Evolutionary conservation across 2,329 filamentous ascomycete genomes (phyloP), one percentile per base, ranked within the genome.

Genomic region (Fusarium pseudonygamai): DNA sequence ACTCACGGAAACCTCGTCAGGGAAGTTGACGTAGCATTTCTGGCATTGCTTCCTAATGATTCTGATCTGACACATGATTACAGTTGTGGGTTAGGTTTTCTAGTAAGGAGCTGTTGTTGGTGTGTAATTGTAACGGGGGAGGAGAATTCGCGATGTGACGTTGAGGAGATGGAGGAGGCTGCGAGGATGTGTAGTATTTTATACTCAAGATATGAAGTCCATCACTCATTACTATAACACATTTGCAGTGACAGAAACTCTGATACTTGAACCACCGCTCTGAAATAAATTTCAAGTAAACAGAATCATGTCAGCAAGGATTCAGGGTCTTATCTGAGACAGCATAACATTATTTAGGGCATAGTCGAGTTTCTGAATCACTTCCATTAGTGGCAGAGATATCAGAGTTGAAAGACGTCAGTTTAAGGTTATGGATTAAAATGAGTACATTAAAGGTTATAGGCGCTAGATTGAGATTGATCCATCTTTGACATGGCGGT

Each of bases 21-120:
- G 30, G 24, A 53, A 53, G 18, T 15, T 4, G 14, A 15, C 13
- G 3, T 5, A 2, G 7, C 50, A 53, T 26, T 37, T 36, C 14
- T 53, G 50, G 24, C 50, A 53, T 15, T 37, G 11, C 50, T 53
- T 37, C 18, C 10, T 22, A 6, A 53, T 15, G 9, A 26, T 37
- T 37, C 50, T 53, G 24, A 37, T 53, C 20, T 28, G 50, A 3
- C 50, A 53, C 50, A 53, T 37, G 2, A 9, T 22, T 28, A 0
- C 14, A 14, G 10, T 9, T 26, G 2, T 15, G 3, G 18, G 4
- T 24, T 15, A 8, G 16, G 0, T 2, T 4, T 10, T 14, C 6
- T 14, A 20, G 1, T 20, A 5, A 1, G 8, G 6, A 15, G 13
- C 5, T 52, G 9, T 26, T 24, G 3, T 15, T 20, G n/a, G 16